Conservation (phyloP, 1,139 yeast species). For the Lodderomyces elongisporus region DNA sequence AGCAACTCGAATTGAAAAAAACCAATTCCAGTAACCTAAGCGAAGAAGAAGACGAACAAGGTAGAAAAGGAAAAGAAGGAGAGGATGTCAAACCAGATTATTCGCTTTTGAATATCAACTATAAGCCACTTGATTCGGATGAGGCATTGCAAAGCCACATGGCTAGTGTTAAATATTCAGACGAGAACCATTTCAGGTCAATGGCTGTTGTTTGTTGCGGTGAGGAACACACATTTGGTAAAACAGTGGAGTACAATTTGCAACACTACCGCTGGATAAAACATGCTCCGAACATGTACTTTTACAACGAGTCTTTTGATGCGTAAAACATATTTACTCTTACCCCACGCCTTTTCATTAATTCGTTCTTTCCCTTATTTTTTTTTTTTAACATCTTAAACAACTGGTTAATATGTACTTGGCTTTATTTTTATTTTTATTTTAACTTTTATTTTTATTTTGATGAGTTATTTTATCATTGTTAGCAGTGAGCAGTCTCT, state of each 20-base stretch:
- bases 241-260: constrained; percentile 21
- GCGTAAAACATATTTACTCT: too few species aligned
- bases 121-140: constrained; percentile 4
- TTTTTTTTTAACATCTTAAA: too few species aligned
- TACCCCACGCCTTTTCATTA: too few species aligned
- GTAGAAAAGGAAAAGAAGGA: too few species aligned
- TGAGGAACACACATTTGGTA: constrained; percentile 21
- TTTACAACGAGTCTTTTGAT: constrained; percentile 27
- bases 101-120: not conserved
- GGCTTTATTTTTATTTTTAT: too few species aligned
- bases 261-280: constrained; percentile 23
- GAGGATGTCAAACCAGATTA: not conserved
- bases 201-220: constrained; percentile 40
- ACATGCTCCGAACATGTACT: constrained; percentile 31
- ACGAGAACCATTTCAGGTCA: constrained; percentile 16
- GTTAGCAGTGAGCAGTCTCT: too few species aligned
- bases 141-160: constrained; percentile 7
- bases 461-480: too few species aligned
- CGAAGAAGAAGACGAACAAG: not conserved
- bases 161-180: constrained; percentile 8
- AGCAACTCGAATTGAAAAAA: not conserved
- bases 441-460: too few species aligned
- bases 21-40: not conserved
- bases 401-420: too few species aligned
- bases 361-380: too few species aligned